Percentiles rank a stretch among this genome's conserved stretches.
Evolutionary conservation across 2,329 filamentous ascomycete genomes (phyloP).

Genomic region (Beauveria varroae): DNA sequence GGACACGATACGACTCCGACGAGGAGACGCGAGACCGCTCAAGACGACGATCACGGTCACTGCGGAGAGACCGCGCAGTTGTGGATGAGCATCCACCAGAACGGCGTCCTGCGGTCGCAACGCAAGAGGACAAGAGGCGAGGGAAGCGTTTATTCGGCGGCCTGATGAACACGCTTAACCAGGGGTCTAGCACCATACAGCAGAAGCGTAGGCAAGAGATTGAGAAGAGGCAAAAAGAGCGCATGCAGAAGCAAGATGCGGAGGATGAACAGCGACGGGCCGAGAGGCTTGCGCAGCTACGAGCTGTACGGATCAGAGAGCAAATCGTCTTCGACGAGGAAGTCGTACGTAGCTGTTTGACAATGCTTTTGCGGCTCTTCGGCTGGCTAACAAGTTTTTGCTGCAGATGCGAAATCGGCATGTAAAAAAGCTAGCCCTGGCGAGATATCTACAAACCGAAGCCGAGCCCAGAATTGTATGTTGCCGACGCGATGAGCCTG

Average conservation of each 20-base stretch:
- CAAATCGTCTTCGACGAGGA: slow-evolving; percentile 70
- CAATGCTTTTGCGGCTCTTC: neutral
- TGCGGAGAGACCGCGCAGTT: neutral
- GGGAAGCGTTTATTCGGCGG: slow-evolving; percentile 82
- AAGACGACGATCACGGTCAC: slow-evolving; percentile 8
- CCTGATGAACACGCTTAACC: slow-evolving; percentile 68
- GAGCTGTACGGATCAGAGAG: slow-evolving; percentile 54
- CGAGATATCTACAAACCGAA: slow-evolving; percentile 66
- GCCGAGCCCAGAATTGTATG: slow-evolving; percentile 67
- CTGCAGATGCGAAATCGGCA: slow-evolving; percentile 70
- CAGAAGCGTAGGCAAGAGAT: slow-evolving; percentile 70
- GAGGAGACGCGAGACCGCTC: neutral
- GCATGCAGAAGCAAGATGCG: slow-evolving; percentile 62
- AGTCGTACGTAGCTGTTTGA: slow-evolving; percentile 49
- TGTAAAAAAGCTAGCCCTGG: slow-evolving; percentile 60
- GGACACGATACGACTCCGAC: slow-evolving; percentile 16
- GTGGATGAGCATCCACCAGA: neutral
- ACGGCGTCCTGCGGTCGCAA: slow-evolving; percentile 14
- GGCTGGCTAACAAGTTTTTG: slow-evolving; percentile 14
- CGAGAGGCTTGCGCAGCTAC: slow-evolving; percentile 57
- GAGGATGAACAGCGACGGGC: slow-evolving; percentile 62
- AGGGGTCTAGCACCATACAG: slow-evolving; percentile 54
- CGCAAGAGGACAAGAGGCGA: slow-evolving; percentile 71
- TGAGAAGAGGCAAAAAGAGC: slow-evolving; percentile 73
- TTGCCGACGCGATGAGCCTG: slow-evolving; percentile 14